Base-by-base conservation (phyloP, 495 filamentous ascomycete species). In the Penicillium cosmopolitanum region DNA sequence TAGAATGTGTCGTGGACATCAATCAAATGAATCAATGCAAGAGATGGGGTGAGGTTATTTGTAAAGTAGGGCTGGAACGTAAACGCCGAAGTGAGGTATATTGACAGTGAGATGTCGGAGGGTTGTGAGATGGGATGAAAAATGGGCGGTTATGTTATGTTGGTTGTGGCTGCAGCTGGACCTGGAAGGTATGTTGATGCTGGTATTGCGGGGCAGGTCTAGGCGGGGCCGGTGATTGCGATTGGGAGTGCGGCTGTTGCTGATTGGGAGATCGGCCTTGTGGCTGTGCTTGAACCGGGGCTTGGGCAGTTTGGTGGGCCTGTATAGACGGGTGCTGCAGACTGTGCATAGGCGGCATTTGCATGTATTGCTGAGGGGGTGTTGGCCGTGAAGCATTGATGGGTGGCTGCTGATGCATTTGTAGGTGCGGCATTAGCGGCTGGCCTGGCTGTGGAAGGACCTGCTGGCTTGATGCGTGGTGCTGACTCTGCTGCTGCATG, bases 151-250 rank as follows among this genome's bases (percentile, higher is more conserved):
- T 43, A 15, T 6, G 42, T 44, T 51, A 62, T 40, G 59, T 69
- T 15, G 66, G 62, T 47, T 71, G 63, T 5, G 61, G 57, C 19
- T 66, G 59, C 25, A 71, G 57, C 50, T 71, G 63, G 18, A 71
- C 56, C 31, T 71, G 68, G 61, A 71, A 71, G 6, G 66, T 68
- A 46, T 71, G 68, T 38, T 71, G 68, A 21, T 71, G 66, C 28
- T 71, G 66, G 56, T 67, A 64, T 34, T 72, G 69, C 1, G 68
- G 68, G 23, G 68, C 63, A 28, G 68, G 68, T 1, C 60, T 51
- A 3, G 65, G 65, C 21, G 65, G 65, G 10, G 60, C 59, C 1
- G 56, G 66, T 10, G 61, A 51, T 18, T 58, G 59, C 28, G 52
- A 18, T 28, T 66, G 60, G 15, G 60, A 50, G 43, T 61, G 60